Conservation (phyloP, 2,329 filamentous ascomycete species). For the Neofusicoccum umdonicola region DNA sequence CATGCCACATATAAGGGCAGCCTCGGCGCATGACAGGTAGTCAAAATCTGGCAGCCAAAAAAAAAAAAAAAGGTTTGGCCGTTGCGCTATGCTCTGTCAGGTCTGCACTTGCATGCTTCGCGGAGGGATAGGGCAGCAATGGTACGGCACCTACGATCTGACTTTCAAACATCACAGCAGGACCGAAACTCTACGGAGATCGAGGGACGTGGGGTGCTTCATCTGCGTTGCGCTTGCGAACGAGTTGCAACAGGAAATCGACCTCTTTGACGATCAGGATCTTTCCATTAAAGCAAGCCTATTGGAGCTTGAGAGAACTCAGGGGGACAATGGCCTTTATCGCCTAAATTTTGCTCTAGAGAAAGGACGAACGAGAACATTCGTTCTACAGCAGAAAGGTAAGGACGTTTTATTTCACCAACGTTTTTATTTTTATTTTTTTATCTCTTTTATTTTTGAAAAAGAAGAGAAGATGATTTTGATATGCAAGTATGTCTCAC, state of each 20-base stretch:
- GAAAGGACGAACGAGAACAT: background rate
- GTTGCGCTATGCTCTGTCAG: conserved; percentile 11
- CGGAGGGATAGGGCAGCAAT: conserved; percentile 14
- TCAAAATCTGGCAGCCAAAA: too few relatives aligned
- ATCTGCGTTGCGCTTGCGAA: conserved; percentile 18
- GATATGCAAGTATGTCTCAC: too few relatives aligned
- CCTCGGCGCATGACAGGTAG: too few relatives aligned
- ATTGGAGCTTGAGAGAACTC: background rate
- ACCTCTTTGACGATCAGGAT: background rate
- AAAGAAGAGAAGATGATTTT: too few relatives aligned
- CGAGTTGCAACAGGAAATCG: conserved; percentile 2
- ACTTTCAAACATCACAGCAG: conserved; percentile 19
- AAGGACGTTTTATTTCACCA: too few relatives aligned
- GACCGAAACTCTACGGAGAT: conserved; percentile 1
- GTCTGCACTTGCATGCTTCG: conserved; percentile 19
- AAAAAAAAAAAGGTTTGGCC: too few relatives aligned
- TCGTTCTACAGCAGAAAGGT: background rate
- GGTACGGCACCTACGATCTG: conserved; percentile 20
- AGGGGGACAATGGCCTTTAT: conserved; percentile 2
- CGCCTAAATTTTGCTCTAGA: conserved; percentile 16
- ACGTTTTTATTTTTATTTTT: too few relatives aligned
- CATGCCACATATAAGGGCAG: too few relatives aligned
- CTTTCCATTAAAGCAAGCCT: background rate
- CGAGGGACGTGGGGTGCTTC: conserved; percentile 13
- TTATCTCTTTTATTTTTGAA: too few relatives aligned